Conservation (phyloP, 371 early-diverging fungal genomes). For the Apophysomyces sp. region DNA sequence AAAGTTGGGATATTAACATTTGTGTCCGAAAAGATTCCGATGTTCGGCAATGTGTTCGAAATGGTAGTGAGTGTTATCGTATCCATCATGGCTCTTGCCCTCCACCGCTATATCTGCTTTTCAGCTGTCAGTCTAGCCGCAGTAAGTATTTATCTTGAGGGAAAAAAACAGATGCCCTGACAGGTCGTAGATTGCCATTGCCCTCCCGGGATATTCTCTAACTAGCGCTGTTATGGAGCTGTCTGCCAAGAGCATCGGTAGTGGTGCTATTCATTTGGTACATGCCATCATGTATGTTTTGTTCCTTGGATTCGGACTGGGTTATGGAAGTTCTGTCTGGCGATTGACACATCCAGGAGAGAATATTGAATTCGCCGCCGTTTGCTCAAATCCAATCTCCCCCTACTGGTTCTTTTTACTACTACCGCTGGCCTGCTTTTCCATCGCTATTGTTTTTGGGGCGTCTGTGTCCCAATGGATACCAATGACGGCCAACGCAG, state of each 20-base stretch:
- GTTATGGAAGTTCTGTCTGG: conserved; percentile 57
- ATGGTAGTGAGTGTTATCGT: conserved; percentile 62
- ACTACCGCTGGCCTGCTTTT: conserved; percentile 23
- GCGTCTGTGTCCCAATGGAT: conserved; percentile 23
- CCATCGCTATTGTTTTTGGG: conserved; percentile 31
- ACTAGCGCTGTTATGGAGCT: conserved; percentile 79
- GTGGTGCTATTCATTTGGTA: conserved; percentile 75
- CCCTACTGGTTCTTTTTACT: conserved; percentile 36
- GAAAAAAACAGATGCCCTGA: neutral
- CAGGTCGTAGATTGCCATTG: conserved; percentile 45
- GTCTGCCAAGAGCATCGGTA: conserved; percentile 76
- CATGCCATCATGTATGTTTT: conserved; percentile 75
- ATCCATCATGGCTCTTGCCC: conserved; percentile 54
- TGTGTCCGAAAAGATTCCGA: conserved; percentile 59
- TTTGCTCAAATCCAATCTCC: conserved; percentile 23
- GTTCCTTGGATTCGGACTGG: conserved; percentile 73
- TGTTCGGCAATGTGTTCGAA: conserved; percentile 66
- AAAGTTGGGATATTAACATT: conserved; percentile 58
- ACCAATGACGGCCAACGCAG: conserved; percentile 24
- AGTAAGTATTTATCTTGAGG: conserved; percentile 14
- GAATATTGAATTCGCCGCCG: conserved; percentile 10
- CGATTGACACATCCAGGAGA: conserved; percentile 17
- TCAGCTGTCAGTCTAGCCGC: conserved; percentile 60
- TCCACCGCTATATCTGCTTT: conserved; percentile 51
- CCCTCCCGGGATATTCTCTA: conserved; percentile 70